These are phyloP conservation scores for Daldinia bambusicola DNA, from an alignment of 495 filamentous ascomycete genomes.

Conservation along the genomic window DNA sequence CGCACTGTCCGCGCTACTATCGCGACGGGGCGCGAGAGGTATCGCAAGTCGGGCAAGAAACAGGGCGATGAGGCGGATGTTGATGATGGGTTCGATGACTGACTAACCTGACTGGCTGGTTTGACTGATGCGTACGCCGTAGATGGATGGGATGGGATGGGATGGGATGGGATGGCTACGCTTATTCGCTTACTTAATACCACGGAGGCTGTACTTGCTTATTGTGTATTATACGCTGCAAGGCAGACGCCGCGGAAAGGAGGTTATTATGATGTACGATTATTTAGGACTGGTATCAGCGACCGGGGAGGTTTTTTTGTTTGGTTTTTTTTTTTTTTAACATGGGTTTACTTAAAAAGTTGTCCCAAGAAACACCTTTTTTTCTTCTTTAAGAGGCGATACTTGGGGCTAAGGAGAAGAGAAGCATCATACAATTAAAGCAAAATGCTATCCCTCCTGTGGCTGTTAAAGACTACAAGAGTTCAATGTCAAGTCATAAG, in stretches of 20 bases:
- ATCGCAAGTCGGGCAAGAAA: conserved; percentile 71
- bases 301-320: not conserved
- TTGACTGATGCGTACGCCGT: too few relatives aligned
- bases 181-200: not conserved
- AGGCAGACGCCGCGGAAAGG: not conserved
- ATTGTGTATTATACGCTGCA: conserved; percentile 20
- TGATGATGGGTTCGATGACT: conserved; percentile 52
- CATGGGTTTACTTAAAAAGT: too few relatives aligned
- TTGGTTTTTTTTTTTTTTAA: not conserved
- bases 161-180: too few relatives aligned
- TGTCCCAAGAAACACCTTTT: too few relatives aligned
- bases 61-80: conserved; percentile 52
- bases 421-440: too few relatives aligned
- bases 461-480: not conserved
- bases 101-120: conserved; percentile 22
- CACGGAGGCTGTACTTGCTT: not conserved
- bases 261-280: conserved; percentile 27
- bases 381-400: not conserved
- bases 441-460: too few relatives aligned
- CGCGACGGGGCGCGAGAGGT: conserved; percentile 78
- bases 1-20: conserved; percentile 81
- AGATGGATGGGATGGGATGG: too few relatives aligned
- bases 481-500: not conserved
- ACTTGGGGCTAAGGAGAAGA: not conserved
- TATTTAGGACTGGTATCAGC: conserved; percentile 11